phyloP scores from a whole-genome alignment of 1,139 yeast species.

The Debaryomyces subglobosus region DNA sequence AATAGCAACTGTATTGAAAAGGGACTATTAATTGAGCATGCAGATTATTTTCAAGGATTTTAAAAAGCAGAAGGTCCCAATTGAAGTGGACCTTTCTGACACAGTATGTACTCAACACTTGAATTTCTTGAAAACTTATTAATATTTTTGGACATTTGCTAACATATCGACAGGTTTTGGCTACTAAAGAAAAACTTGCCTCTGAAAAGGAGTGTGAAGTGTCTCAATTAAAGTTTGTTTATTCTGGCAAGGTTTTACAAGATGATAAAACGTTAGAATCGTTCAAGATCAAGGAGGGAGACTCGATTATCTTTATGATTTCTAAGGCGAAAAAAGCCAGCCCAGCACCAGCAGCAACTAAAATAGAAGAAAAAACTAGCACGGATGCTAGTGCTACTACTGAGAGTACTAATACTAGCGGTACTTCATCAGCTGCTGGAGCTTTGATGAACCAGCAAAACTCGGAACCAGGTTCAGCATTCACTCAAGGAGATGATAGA shows the following conservation, averaged over 20 bases:
- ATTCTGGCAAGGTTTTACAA: constrained; percentile 86
- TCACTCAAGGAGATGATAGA: constrained; percentile 66
- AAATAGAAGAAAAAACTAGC: constrained; percentile 11
- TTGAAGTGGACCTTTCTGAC: constrained; percentile 73
- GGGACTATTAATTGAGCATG: constrained; percentile 44
- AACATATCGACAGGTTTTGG: constrained; percentile 46
- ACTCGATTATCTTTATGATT: constrained; percentile 90
- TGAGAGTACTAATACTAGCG: constrained; percentile 23
- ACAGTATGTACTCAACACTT: constrained; percentile 51
- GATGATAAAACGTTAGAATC: constrained; percentile 77
- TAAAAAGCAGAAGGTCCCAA: constrained; percentile 83
- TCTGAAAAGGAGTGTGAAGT: constrained; percentile 69
- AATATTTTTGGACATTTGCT: constrained; percentile 1
- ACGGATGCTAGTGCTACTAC: constrained; percentile 19
- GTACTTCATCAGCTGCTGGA: constrained; percentile 25
- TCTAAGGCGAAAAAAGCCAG: constrained; percentile 50
- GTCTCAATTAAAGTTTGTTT: constrained; percentile 82
- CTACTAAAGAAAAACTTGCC: constrained; percentile 77
- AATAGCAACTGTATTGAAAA: neutral
- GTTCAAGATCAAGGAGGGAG: constrained; percentile 83
- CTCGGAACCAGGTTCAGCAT: constrained; percentile 44
- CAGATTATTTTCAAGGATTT: constrained; percentile 87
- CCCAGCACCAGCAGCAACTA: constrained; percentile 21
- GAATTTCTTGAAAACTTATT: neutral
- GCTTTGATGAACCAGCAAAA: constrained; percentile 24